Conservation (phyloP, 176 grass and related monocot species). For the Paspalum notatum region DNA sequence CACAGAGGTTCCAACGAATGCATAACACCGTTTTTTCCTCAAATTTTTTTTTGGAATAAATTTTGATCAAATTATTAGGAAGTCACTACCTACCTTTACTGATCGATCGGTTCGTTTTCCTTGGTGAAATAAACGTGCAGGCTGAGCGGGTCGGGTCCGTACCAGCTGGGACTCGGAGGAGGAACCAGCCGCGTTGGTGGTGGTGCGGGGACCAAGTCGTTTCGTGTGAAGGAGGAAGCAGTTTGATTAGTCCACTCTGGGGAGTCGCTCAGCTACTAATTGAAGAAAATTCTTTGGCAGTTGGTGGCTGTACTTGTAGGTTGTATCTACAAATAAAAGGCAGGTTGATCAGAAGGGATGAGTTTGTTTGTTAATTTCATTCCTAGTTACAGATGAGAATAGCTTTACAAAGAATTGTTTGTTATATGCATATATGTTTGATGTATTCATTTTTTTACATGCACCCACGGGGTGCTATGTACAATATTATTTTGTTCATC, state of each 20-base stretch:
- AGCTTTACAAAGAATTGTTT: background rate
- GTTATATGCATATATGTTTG: background rate
- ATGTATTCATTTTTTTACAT: background rate
- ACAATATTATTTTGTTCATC: no score
- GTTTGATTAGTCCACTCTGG: background rate
- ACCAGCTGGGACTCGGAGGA: constrained; percentile 19
- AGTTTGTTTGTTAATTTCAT: background rate
- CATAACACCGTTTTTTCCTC: no score
- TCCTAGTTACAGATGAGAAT: background rate
- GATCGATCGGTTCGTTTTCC: background rate
- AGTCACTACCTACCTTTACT: no score
- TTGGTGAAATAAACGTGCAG: constrained; percentile 53
- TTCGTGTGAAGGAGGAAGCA: constrained; percentile 41
- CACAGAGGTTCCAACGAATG: no score
- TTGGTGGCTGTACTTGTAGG: background rate
- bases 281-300: background rate
- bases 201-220: background rate
- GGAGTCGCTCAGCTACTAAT: constrained; percentile 12
- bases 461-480: no score
- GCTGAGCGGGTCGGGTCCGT: constrained; percentile 50
- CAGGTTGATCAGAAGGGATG: background rate
- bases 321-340: background rate
- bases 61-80: no score
- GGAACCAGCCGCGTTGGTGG: background rate
- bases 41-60: no score